Percentiles rank a stretch among this genome's conserved stretches.
Conservation (phyloP, 116 monocot species). For the Cymodocea nodosa region DNA sequence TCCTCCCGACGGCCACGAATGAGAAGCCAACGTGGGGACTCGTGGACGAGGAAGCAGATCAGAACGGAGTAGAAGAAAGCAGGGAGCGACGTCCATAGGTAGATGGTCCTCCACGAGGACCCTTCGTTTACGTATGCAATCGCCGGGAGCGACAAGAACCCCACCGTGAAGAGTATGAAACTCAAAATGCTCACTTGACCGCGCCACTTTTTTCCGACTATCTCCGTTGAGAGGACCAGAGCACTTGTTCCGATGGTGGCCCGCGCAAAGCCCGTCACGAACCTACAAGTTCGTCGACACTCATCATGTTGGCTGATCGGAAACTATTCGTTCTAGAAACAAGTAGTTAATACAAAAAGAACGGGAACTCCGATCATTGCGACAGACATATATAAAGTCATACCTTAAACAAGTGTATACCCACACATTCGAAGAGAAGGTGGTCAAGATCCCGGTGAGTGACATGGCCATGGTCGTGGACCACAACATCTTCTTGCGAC, state of each 20-base stretch:
- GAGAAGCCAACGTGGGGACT: constrained; percentile 74
- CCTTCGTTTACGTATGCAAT: constrained; percentile 35
- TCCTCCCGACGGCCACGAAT: constrained; percentile 49
- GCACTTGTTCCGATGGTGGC: constrained; percentile 51
- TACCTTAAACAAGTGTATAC: constrained; percentile 14
- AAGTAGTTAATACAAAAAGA: too few species aligned
- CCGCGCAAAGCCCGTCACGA: constrained; percentile 50
- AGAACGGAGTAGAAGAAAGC: constrained; percentile 32
- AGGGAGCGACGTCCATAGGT: constrained; percentile 49
- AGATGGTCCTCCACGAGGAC: constrained; percentile 51
- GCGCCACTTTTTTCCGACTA: constrained; percentile 46
- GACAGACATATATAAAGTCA: too few species aligned
- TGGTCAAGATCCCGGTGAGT: constrained; percentile 6
- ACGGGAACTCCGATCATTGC: too few species aligned
- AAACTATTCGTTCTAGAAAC: too few species aligned
- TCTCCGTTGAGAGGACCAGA: constrained; percentile 56
- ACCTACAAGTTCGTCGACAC: too few species aligned
- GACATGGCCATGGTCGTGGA: constrained; percentile 12
- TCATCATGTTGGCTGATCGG: too few species aligned
- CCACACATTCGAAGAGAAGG: constrained; percentile 30
- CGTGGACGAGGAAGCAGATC: constrained; percentile 19
- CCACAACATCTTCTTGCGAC: constrained; percentile 13
- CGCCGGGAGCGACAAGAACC: constrained; percentile 65
- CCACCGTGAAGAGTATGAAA: constrained; percentile 55
- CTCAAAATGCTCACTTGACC: constrained; percentile 34